phyloP scores from a whole-genome alignment of 2,329 filamentous ascomycete species.

The Hymenoscyphus fraxineus region DNA sequence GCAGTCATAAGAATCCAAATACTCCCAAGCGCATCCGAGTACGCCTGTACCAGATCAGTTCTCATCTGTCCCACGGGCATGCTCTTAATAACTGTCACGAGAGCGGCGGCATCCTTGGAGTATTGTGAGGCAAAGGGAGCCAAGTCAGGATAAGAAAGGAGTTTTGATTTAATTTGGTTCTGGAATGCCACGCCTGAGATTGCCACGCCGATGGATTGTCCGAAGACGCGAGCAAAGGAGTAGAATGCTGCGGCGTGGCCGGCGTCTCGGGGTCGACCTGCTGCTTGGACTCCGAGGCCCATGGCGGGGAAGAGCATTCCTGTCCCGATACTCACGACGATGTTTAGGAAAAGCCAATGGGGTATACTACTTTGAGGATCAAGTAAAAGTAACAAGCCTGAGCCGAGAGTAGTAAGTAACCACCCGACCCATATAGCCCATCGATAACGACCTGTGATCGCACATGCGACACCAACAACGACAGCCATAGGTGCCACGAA shows the following conservation, averaged over 20 bases:
- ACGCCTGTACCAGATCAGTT: slow-evolving; percentile 46
- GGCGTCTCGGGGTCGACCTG: slow-evolving; percentile 52
- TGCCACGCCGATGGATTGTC: slow-evolving; percentile 63
- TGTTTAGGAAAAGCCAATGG: slow-evolving; percentile 57
- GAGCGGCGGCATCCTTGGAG: slow-evolving; percentile 31
- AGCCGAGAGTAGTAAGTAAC: slow-evolving; percentile 53
- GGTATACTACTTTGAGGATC: slow-evolving; percentile 46
- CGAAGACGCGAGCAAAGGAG: slow-evolving; percentile 62
- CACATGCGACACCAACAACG: slow-evolving; percentile 51
- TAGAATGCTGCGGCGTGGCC: slow-evolving; percentile 62
- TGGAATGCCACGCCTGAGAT: slow-evolving; percentile 68
- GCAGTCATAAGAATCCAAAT: slow-evolving; percentile 55
- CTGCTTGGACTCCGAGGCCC: slow-evolving; percentile 60
- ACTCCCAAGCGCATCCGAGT: slow-evolving; percentile 50
- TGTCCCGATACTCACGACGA: slow-evolving; percentile 57
- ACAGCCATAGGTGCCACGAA: slow-evolving; percentile 60
- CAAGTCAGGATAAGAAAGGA: slow-evolving; percentile 24
- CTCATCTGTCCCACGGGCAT: slow-evolving; percentile 37
- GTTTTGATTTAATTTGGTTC: slow-evolving; percentile 44
- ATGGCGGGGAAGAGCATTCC: slow-evolving; percentile 65
- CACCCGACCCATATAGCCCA: slow-evolving; percentile 56
- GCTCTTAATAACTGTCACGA: slow-evolving; percentile 29
- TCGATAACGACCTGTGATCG: slow-evolving; percentile 55
- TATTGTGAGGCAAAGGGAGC: slow-evolving; percentile 26
- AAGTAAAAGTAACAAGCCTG: slow-evolving; percentile 52